Percentiles rank a stretch among this genome's conserved stretches.
These are phyloP conservation scores for Aspergillus sclerotiicarbonarius DNA, from an alignment of 495 filamentous ascomycete species.

Conservation along the genomic window DNA sequence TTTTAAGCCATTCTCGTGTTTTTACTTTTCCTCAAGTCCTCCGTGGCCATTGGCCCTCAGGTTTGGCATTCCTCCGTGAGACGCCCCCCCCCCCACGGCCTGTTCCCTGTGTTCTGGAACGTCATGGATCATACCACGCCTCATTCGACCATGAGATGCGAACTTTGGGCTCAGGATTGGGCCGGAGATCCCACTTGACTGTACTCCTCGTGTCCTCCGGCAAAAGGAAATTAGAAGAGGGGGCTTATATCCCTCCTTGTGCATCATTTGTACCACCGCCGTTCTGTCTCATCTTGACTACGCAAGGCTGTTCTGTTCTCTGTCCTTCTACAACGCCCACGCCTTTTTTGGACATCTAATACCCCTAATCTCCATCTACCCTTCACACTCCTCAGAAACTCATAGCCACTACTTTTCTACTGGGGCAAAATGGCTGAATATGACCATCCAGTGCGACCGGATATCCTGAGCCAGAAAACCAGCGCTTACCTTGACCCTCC, in stretches of 20 bases:
- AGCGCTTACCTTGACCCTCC: conserved; percentile 14
- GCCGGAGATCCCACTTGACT: conserved; percentile 5
- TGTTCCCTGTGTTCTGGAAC: conserved; percentile 7
- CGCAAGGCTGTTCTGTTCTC: conserved; percentile 5
- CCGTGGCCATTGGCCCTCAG: background rate
- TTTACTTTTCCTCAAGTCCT: background rate
- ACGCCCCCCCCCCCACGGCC: conserved; percentile 12
- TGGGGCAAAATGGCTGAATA: conserved; percentile 26
- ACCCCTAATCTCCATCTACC: background rate
- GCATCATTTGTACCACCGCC: conserved; percentile 15
- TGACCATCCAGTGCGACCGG: conserved; percentile 22
- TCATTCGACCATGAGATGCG: conserved; percentile 7
- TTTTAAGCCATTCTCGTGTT: background rate
- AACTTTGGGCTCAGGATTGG: background rate
- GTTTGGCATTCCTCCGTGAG: conserved; percentile 6
- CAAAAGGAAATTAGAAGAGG: conserved; percentile 1
- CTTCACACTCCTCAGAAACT: background rate
- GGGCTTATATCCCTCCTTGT: conserved; percentile 10
- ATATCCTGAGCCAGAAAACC: conserved; percentile 11
- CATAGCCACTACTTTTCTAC: background rate
- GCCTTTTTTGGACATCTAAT: background rate
- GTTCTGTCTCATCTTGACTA: background rate
- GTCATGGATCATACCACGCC: background rate
- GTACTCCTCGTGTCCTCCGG: background rate
- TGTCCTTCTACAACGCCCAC: conserved; percentile 6